These are phyloP conservation scores for Salvia hispanica DNA, from an alignment of 257 asterid species.

Conservation along the genomic window DNA sequence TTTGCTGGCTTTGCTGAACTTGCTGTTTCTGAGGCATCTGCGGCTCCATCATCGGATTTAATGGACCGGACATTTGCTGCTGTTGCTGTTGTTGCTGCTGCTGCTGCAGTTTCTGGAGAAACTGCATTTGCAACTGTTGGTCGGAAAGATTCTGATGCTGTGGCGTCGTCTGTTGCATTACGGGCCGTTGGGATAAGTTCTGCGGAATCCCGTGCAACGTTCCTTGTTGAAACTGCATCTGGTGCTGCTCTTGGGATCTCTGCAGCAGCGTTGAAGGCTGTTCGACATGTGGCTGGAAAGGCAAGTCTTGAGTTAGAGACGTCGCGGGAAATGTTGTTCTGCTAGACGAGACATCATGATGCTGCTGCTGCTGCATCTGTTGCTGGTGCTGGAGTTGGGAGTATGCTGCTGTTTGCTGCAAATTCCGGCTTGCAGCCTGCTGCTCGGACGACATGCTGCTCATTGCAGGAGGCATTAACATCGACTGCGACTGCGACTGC, in stretches of 20 bases:
- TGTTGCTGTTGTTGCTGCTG: conserved; percentile 39
- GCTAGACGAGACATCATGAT: conserved; percentile 40
- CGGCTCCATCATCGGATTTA: conserved; percentile 54
- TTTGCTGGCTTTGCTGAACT: conserved; percentile 55
- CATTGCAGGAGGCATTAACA: conserved; percentile 39
- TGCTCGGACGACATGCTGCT: conserved; percentile 44
- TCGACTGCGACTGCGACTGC: conserved; percentile 45
- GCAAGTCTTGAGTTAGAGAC: conserved; percentile 60
- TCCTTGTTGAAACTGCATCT: conserved; percentile 54
- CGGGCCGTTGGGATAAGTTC: conserved; percentile 56
- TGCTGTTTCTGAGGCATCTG: conserved; percentile 60
- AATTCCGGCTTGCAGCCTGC: conserved; percentile 47
- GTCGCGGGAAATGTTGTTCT: conserved; percentile 50
- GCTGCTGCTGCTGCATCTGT: conserved; percentile 49
- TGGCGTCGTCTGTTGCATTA: conserved; percentile 46
- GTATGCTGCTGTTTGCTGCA: conserved; percentile 50
- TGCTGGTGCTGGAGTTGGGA: conserved; percentile 61
- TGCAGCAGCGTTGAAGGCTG: conserved; percentile 52
- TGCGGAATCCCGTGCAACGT: conserved; percentile 53
- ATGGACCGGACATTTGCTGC: conserved; percentile 46
- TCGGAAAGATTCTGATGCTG: conserved; percentile 63
- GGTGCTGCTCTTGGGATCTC: conserved; percentile 68
- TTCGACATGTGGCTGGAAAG: conserved; percentile 64
- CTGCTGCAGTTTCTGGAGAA: conserved; percentile 80
- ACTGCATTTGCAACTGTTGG: conserved; percentile 78